Base-by-base conservation (phyloP, 768 basidiomycete species). In the Polyporus arcularius region DNA sequence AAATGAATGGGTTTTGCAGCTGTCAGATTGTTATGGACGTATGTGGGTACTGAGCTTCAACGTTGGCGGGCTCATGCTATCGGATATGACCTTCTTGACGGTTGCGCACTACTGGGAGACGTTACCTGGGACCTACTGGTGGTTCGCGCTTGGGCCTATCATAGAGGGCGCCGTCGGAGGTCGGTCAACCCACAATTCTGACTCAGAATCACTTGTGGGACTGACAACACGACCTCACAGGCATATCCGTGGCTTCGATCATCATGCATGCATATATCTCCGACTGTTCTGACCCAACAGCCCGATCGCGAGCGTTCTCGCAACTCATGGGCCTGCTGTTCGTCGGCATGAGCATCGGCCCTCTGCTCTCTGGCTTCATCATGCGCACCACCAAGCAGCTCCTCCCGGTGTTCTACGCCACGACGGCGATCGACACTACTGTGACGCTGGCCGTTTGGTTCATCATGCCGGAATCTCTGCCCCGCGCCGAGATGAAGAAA, bases 71-170 rank as follows among this genome's bases (percentile, higher is more conserved):
- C 70, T 87, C 15, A 73, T 94, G 10, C 53, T 86, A 43, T 80
- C 79, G 60, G 89, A 94, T 61, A 67, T 85, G 39, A 85, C 77
- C 64, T 87, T 94, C 66, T 78, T 96, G 53, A 67, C 88, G 41
- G 88, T 91, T 6, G 77, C 84, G 15, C 75, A 74, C 28, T 88
- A 80, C 67, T 82, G 84, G 48, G 76, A 84, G 56, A 66, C 72
- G 11, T 75, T 92, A 4, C 94, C 93, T 1, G 91, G 90, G 1
- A 89, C 90, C 10, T 95, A 94, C 71, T 90, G 92, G 83, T 88
- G 91, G 69, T 77, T 93, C 26, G 63, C 92, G 14, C 58, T 90
- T 26, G 86, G 88, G 1, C 83, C 87, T 14, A 61, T 84, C 5
- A 63, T 90, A 2, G 89, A 92, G 63, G 93, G 94, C 10, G 60